Evolutionary conservation across 179 eudicot species (phyloP), one percentile per base, ranked within the genome.

Genomic region (Patellifolia procumbens): DNA sequence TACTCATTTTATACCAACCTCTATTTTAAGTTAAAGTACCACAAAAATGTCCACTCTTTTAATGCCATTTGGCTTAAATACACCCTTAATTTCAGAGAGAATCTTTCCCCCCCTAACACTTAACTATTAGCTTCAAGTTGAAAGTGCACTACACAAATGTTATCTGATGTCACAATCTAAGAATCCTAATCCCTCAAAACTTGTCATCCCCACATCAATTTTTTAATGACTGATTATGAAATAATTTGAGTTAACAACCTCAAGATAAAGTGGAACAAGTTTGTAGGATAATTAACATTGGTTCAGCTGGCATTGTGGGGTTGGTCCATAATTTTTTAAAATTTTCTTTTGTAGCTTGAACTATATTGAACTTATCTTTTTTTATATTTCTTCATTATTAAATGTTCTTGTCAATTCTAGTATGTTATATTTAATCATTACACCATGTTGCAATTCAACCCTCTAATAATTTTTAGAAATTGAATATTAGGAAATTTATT

Each of bases 241-340:
- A n/a, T n/a, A n/a, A 74, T 7, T 12, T 34, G 46, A 74, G 34
- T 48, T 49, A 61, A 74, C 34, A 68, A 74, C 55, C 52, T 8
- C 13, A 68, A 79, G 70, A 49, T 42, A 55, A 61, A 79, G 78
- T 79, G 70, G 78, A 68, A 65, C 58, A 65, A 65, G 78, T 79
- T 74, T 74, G 74, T 43, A 46, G 51, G 72, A 49, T 79, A 80
- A 70, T 28, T 2, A 60, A 74, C 35, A 74, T 74, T 74, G 65
- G 76, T 9, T 80, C 12, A 63, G 81, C 73, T 80, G 83, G 76
- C 79, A 35, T 42, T 71, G 79, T 80, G 65, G 72, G 72, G 83
- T 76, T 75, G 51, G 79, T 53, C 37, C 64, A 34, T 29, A 8
- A 65, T 45, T 17, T 67, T 24, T 17, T 26, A 16, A 6, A 73